These are phyloP conservation scores for Scheffersomyces illinoinensis DNA, from an alignment of 1,139 yeast genomes.

Conservation along the genomic window DNA sequence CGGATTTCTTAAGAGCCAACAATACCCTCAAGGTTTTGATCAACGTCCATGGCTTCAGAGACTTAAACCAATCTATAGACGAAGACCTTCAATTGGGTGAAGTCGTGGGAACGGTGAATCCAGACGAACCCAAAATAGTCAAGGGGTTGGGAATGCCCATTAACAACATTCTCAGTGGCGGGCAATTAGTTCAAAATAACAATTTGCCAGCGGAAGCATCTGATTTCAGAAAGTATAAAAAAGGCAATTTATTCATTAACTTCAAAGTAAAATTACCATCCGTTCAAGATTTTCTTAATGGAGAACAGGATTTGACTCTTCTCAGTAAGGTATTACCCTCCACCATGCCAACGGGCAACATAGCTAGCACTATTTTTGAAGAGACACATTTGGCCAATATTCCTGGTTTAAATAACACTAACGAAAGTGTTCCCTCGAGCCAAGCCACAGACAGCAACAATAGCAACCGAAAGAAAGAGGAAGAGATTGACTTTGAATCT, in stretches of 20 bases:
- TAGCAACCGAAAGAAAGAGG: neutral
- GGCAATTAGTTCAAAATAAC: constrained; percentile 20
- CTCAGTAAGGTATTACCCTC: constrained; percentile 30
- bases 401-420: constrained; percentile 10
- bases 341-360: neutral
- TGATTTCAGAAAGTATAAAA: constrained; percentile 22
- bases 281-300: constrained; percentile 24
- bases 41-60: constrained; percentile 38
- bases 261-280: constrained; percentile 42
- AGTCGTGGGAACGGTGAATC: constrained; percentile 44
- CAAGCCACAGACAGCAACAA: neutral
- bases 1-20: constrained; percentile 46
- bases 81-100: constrained; percentile 43
- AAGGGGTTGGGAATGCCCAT: constrained; percentile 66
- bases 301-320: constrained; percentile 20
- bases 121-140: constrained; percentile 49
- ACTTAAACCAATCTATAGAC: constrained; percentile 22
- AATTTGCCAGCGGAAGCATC: constrained; percentile 18
- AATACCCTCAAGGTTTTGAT: constrained; percentile 39
- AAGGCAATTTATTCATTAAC: constrained; percentile 44
- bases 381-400: constrained; percentile 26
- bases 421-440: neutral
- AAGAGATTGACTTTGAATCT: constrained; percentile 7
- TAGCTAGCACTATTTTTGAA: constrained; percentile 1
- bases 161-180: constrained; percentile 38